phyloP scores from a whole-genome alignment of 495 filamentous ascomycete species.

The Trichoderma asperelloides region DNA sequence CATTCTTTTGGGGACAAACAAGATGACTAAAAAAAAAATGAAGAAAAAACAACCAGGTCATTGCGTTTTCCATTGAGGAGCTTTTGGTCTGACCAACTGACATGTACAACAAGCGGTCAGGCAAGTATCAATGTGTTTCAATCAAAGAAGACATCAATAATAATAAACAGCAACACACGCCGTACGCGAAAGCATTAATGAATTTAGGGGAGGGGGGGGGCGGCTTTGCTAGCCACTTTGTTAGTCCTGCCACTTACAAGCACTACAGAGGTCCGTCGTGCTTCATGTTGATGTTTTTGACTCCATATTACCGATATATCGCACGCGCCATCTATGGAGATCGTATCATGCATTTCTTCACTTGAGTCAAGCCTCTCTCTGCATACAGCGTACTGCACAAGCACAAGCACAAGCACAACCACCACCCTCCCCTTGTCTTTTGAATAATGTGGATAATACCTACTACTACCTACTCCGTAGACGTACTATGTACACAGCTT shows the following conservation, averaged over 20 bases:
- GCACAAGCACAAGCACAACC: too few relatives aligned
- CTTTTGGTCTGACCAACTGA: not conserved
- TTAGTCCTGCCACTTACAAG: not conserved
- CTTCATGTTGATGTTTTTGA: too few relatives aligned
- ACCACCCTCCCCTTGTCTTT: too few relatives aligned
- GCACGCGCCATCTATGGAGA: too few relatives aligned
- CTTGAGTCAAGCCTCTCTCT: too few relatives aligned
- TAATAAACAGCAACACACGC: not conserved
- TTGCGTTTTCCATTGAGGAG: not conserved
- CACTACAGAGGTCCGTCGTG: too few relatives aligned
- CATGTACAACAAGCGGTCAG: slow-evolving; percentile 2
- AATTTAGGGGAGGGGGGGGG: not conserved
- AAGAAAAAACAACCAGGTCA: not conserved
- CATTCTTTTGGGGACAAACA: not conserved
- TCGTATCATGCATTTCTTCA: too few relatives aligned
- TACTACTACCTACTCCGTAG: too few relatives aligned
- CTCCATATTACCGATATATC: too few relatives aligned
- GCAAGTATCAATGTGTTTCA: not conserved
- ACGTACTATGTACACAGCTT: too few relatives aligned
- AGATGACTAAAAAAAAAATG: not conserved
- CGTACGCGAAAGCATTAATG: not conserved
- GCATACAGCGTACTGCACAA: too few relatives aligned
- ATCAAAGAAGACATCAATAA: not conserved
- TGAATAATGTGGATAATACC: too few relatives aligned
- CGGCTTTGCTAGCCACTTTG: not conserved